A percentile compares a stretch with the other conserved stretches of the same genome.
phyloP scores from a whole-genome alignment of 768 basidiomycete species.

The Termitomyces sp. region DNA sequence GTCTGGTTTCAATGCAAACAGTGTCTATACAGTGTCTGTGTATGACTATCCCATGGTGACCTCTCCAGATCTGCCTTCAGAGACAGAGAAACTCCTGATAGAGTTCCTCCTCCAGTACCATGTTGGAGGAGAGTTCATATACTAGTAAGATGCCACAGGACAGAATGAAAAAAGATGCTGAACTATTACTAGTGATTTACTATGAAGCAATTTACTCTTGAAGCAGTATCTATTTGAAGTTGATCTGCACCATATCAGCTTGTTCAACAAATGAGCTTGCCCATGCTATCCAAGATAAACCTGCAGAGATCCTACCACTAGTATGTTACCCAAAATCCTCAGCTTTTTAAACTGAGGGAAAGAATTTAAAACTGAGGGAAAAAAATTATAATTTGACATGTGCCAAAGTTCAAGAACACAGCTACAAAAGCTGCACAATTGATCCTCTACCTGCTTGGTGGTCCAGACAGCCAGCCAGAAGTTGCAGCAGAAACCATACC shows the following conservation, averaged over 20 bases:
- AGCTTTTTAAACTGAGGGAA: slow-evolving; percentile 62
- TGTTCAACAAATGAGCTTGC: no score
- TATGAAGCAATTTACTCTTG: slow-evolving; percentile 86
- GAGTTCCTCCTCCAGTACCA: slow-evolving; percentile 89
- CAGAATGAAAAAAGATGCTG: neutral
- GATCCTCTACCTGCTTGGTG: no score
- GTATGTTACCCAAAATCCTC: slow-evolving; percentile 46
- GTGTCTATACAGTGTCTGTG: slow-evolving; percentile 77
- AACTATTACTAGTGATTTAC: slow-evolving; percentile 60
- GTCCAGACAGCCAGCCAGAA: no score
- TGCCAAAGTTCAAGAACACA: slow-evolving; percentile 82
- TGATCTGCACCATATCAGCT: no score
- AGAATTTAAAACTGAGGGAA: slow-evolving; percentile 33
- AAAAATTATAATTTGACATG: neutral
- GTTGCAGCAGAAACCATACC: slow-evolving; percentile 29
- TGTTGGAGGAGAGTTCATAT: slow-evolving; percentile 87
- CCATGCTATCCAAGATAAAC: no score
- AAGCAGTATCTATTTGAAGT: no score
- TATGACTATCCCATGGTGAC: slow-evolving; percentile 57
- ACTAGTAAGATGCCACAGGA: slow-evolving; percentile 53
- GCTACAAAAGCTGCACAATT: slow-evolving; percentile 41
- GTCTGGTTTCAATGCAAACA: slow-evolving; percentile 87
- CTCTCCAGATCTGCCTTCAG: slow-evolving; percentile 73
- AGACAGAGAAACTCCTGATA: slow-evolving; percentile 74
- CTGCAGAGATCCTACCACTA: no score